Conservation (phyloP, 306 rosid species). For the Inga leiocalycina region DNA sequence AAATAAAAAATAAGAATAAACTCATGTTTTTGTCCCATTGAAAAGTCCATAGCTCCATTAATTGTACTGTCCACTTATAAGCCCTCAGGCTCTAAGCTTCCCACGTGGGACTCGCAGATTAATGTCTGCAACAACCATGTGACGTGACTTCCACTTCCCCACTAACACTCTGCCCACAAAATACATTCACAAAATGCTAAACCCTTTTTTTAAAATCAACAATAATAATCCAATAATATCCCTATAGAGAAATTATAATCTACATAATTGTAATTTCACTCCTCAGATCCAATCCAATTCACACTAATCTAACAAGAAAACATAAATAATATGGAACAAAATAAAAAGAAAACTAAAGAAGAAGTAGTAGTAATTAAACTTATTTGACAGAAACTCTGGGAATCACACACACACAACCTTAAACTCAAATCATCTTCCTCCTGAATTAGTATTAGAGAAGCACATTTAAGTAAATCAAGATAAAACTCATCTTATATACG, state of each 20-base stretch:
- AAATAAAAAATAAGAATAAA: too few relatives aligned
- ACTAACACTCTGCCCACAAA: constrained; percentile 1
- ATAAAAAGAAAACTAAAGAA: constrained; percentile 16
- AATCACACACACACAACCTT: constrained; percentile 4
- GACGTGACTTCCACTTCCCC: constrained; percentile 34
- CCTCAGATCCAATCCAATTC: constrained; percentile 61
- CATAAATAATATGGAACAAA: constrained; percentile 12
- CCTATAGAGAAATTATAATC: constrained; percentile 67
- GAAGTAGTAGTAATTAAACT: constrained; percentile 39
- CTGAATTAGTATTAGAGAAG: too few relatives aligned
- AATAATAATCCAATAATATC: constrained; percentile 30
- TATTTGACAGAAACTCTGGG: constrained; percentile 33
- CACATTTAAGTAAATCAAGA: too few relatives aligned
- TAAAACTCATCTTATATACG: too few relatives aligned
- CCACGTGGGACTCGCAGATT: constrained; percentile 55
- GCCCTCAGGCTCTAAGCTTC: constrained; percentile 36
- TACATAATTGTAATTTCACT: constrained; percentile 60
- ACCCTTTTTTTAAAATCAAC: background rate
- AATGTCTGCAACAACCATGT: constrained; percentile 43
- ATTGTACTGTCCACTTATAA: constrained; percentile 31
- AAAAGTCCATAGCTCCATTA: background rate
- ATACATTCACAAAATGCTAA: background rate
- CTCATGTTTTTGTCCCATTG: background rate
- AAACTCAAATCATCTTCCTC: background rate
- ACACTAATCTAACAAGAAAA: constrained; percentile 52